Percentiles rank a stretch among this genome's conserved stretches.
Conservation (phyloP, 2,329 filamentous ascomycete species). For the Verticillium nonalfalfae region DNA sequence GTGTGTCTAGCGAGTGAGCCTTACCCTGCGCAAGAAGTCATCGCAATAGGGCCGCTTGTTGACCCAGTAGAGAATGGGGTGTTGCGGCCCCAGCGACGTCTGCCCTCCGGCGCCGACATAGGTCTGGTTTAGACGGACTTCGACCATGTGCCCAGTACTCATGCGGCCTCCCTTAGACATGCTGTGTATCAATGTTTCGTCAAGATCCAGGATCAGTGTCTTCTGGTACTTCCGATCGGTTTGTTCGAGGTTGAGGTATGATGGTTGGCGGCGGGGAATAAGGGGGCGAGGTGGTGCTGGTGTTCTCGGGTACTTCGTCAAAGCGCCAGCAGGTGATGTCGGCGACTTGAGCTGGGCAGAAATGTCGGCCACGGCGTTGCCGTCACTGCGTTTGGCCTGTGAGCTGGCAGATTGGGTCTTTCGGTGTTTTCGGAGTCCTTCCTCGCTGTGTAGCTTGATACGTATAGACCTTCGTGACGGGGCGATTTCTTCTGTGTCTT, state of each 20-base stretch:
- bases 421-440: conserved; percentile 65
- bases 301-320: conserved; percentile 86
- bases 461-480: conserved; percentile 75
- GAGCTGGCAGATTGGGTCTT: conserved; percentile 48
- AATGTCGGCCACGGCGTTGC: conserved; percentile 40
- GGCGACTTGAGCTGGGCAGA: conserved; percentile 89
- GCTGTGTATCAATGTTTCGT: conserved; percentile 96
- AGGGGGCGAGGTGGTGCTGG: conserved; percentile 85
- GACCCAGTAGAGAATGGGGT: conserved; percentile 97
- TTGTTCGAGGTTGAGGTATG: conserved; percentile 64
- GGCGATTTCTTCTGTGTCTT: conserved; percentile 55
- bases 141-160: conserved; percentile 97
- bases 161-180: conserved; percentile 95
- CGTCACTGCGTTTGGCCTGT: conserved; percentile 32
- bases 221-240: conserved; percentile 62
- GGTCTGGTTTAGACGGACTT: conserved; percentile 79
- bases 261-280: conserved; percentile 82
- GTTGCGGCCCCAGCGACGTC: conserved; percentile 69
- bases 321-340: conserved; percentile 68
- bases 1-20: conserved; percentile 10
- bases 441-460: conserved; percentile 83
- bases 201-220: conserved; percentile 89
- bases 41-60: conserved; percentile 97
- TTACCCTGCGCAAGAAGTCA: conserved; percentile 82
- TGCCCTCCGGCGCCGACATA: conserved; percentile 61